phyloP scores from a whole-genome alignment of 164 flowering plant genomes.

The Akebia trifoliata region DNA sequence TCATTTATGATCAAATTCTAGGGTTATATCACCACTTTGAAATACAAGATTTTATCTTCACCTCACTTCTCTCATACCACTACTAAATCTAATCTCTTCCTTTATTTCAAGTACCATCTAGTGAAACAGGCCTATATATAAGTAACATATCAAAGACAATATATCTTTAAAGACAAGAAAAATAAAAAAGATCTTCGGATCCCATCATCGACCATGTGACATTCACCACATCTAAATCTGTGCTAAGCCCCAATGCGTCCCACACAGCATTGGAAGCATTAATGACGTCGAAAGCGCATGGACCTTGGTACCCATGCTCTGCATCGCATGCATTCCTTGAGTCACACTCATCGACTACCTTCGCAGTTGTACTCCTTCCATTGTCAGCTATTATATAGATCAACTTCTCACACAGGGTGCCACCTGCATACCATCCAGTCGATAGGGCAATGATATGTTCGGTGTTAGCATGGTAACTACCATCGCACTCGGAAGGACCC shows the following conservation, averaged over 20 bases:
- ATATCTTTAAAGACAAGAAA: too few species aligned
- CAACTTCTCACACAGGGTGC: slow-evolving; percentile 1
- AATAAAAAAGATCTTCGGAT: too few species aligned
- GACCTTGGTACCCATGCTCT: neutral
- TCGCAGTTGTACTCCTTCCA: neutral
- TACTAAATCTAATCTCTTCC: too few species aligned
- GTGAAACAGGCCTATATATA: too few species aligned
- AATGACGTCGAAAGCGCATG: neutral
- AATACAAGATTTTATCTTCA: too few species aligned
- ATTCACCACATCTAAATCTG: neutral
- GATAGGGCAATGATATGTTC: slow-evolving; percentile 1
- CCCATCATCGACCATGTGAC: neutral
- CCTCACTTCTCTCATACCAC: too few species aligned
- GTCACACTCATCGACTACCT: slow-evolving; percentile 5
- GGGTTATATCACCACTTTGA: too few species aligned
- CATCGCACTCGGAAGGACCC: neutral
- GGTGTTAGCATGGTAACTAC: neutral
- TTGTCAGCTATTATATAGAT: neutral
- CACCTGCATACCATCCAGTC: neutral
- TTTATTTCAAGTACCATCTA: too few species aligned
- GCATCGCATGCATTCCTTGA: neutral
- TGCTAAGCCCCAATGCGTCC: neutral
- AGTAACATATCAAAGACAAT: too few species aligned
- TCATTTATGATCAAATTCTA: too few species aligned
- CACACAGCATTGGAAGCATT: neutral